A percentile compares a stretch with the other conserved stretches of the same genome.
Conservation (phyloP, 495 filamentous ascomycete genomes). For the Penicillium canariense region DNA sequence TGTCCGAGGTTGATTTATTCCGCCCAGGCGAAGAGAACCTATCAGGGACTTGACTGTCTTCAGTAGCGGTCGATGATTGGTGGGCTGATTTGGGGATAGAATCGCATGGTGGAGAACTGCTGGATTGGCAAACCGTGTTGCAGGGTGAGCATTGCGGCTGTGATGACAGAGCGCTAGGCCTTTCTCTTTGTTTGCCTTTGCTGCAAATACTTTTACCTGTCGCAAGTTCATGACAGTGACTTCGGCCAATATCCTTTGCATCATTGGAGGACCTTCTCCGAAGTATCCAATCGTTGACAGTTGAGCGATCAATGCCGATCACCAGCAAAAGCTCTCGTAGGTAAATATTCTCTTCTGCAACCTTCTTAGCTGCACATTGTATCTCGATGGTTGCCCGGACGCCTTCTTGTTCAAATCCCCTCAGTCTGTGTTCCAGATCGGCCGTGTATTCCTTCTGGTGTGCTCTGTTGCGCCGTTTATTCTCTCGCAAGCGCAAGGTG, state of each 20-base stretch:
- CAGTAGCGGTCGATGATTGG: background rate
- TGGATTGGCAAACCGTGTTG: background rate
- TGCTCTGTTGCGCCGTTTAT: constrained; percentile 2
- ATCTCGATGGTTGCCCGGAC: background rate
- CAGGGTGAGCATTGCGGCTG: background rate
- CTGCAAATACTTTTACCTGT: background rate
- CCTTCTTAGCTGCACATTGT: background rate
- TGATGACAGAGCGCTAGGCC: background rate
- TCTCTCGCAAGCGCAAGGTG: background rate
- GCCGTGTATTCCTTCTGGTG: background rate
- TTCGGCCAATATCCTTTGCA: background rate
- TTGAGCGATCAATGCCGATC: background rate
- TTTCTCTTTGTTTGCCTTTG: background rate
- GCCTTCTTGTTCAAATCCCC: background rate
- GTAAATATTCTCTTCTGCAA: background rate
- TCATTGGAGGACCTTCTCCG: background rate
- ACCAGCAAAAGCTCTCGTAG: background rate
- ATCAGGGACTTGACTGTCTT: background rate
- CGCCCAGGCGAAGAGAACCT: background rate
- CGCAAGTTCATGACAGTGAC: background rate
- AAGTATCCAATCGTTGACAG: background rate
- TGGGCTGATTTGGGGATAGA: background rate
- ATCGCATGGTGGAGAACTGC: background rate
- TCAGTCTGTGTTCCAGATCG: background rate
- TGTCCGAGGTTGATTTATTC: background rate